phyloP scores from a whole-genome alignment of 208 protist genomes.

The Leishmania martiniquensis region DNA sequence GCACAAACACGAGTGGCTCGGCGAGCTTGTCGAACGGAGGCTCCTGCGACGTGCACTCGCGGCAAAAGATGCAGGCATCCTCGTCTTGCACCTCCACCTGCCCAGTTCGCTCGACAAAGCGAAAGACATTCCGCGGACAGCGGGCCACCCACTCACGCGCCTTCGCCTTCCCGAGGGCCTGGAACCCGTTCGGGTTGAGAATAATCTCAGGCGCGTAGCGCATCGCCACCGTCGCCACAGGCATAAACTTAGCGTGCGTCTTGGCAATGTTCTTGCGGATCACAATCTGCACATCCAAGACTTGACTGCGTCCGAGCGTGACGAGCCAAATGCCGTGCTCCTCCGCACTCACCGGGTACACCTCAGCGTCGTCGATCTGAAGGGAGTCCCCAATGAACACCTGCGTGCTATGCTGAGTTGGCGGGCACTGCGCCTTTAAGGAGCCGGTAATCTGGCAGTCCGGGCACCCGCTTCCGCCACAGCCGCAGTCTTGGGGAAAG shows the following conservation, averaged over 20 bases:
- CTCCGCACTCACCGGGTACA: constrained; percentile 84
- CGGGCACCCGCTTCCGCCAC: constrained; percentile 73
- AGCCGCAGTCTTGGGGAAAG: constrained; percentile 86
- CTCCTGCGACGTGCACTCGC: constrained; percentile 90
- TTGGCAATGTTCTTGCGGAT: constrained; percentile 98
- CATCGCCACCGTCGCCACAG: constrained; percentile 94
- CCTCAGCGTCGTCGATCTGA: constrained; percentile 75
- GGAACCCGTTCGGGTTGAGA: constrained; percentile 89
- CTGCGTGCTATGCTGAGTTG: constrained; percentile 73
- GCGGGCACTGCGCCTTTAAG: constrained; percentile 80
- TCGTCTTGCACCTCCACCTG: constrained; percentile 76
- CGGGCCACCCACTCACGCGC: constrained; percentile 84
- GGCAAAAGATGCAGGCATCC: constrained; percentile 92
- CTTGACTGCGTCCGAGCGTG: constrained; percentile 87
- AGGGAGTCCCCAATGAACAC: constrained; percentile 84
- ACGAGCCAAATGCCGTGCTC: constrained; percentile 88
- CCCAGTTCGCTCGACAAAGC: constrained; percentile 62
- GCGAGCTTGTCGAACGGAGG: constrained; percentile 73
- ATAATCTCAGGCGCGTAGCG: constrained; percentile 93
- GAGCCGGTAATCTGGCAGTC: constrained; percentile 90
- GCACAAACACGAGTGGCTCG: constrained; percentile 89
- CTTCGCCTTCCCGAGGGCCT: constrained; percentile 63
- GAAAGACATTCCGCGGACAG: constrained; percentile 92
- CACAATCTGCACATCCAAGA: constrained; percentile 73
- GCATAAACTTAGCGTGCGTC: constrained; percentile 99